Base-by-base conservation (phyloP, 2,329 filamentous ascomycete species). In the Thielaviopsis ethacetica region DNA sequence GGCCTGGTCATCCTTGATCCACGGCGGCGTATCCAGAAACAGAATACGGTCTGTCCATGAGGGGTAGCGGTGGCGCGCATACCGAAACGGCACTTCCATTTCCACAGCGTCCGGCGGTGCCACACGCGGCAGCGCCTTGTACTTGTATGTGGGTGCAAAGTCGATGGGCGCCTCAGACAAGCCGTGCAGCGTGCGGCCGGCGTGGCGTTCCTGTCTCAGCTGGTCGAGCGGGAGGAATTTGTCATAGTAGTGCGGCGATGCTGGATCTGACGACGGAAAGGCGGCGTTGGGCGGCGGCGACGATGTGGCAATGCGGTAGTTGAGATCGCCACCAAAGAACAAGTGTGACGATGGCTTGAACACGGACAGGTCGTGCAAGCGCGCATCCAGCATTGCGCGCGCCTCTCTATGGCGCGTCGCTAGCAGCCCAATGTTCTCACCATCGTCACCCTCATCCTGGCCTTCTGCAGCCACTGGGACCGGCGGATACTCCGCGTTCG, bases 71-170 rank as follows among this genome's bases (percentile, higher is more conserved):
- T 94, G 87, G 60, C 76, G 75, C 7, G 90, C 87, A 80, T 90
- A 96, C 34, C 75, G 72, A 84, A 86, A 91, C 12, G 74, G 71
- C 3, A 77, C 70, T 2, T 72, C 67, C 41, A 72, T 68, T 50
- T 71, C 67, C 27, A 62, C 38, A 13, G 55, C 38, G 19, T 59
- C 47, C 6, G 47, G 30, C 1, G 66, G 67, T 15, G 68, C 67
- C 12, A 64, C 62, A 19, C 65, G 67, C 1, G 70, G 72, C 60
- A 76, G 65, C 1, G 78, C 69, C 38, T 78, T 76, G 69, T 93
- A 94, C 71, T 98, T 98, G 76, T 98, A 98, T 0, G 93, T 96
- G 0, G 93, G 93, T 1, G 90, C 86, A 66, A 97, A 98, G 3
- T 70, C 71, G 61, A 97, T 82, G 0, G 78, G 73, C 0, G 83